Percentiles rank a stretch among this genome's conserved stretches.
phyloP scores from a whole-genome alignment of 2,329 filamentous ascomycete species.

The Talaromyces atroroseus region DNA sequence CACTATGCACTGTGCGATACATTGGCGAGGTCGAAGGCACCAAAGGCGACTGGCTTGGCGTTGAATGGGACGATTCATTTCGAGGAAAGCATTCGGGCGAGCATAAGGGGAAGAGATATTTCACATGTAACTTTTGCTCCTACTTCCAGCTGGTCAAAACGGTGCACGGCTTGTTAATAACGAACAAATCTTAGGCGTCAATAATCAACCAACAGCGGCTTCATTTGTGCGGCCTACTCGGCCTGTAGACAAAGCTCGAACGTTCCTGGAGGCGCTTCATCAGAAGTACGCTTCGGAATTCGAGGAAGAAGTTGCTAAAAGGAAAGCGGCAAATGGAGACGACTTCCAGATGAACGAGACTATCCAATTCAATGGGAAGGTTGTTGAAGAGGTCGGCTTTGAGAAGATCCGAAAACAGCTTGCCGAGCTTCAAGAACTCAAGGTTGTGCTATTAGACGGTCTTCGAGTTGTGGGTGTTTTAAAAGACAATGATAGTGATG shows the following conservation, averaged over 20 bases:
- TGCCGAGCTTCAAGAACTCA: constrained; percentile 69
- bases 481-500: constrained; percentile 18
- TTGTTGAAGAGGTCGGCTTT: constrained; percentile 90
- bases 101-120: constrained; percentile 73
- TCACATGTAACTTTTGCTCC: constrained; percentile 57
- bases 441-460: constrained; percentile 75
- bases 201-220: constrained; percentile 62
- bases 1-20: constrained; percentile 79
- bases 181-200: constrained; percentile 46
- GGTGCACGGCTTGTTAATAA: neutral
- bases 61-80: constrained; percentile 88
- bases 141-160: neutral
- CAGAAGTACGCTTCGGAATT: constrained; percentile 73
- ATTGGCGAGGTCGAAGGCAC: constrained; percentile 71
- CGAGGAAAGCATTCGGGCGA: constrained; percentile 88
- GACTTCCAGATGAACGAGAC: constrained; percentile 38
- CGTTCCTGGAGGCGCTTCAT: constrained; percentile 72
- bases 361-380: constrained; percentile 71
- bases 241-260: constrained; percentile 59
- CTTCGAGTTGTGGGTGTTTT: constrained; percentile 52
- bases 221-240: constrained; percentile 82
- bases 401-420: constrained; percentile 82
- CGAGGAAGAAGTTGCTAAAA: constrained; percentile 27
- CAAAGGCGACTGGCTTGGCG: constrained; percentile 76
- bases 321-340: neutral